phyloP scores from a whole-genome alignment of 2,329 filamentous ascomycete genomes.

The Sarocladiaceae sp. region DNA sequence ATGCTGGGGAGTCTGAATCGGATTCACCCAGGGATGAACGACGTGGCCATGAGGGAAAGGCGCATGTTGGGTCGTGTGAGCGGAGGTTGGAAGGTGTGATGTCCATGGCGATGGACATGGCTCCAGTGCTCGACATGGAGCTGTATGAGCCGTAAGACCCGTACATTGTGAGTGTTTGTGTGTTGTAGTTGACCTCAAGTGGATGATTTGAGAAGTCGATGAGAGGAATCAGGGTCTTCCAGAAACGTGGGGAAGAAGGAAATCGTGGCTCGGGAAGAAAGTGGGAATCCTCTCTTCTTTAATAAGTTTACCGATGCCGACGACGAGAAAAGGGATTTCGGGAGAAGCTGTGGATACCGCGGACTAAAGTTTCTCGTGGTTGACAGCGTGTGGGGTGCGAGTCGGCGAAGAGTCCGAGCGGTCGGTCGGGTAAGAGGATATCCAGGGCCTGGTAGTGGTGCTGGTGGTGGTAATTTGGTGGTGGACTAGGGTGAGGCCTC shows the following conservation, averaged over 20 bases:
- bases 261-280: not conserved
- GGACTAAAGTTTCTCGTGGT: not conserved
- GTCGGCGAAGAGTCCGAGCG: not conserved
- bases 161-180: slow-evolving; percentile 35
- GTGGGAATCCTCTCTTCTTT: not conserved
- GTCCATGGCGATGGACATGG: slow-evolving; percentile 39
- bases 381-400: not conserved
- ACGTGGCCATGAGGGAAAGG: slow-evolving; percentile 56
- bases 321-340: too few relatives aligned
- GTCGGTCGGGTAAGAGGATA: too few relatives aligned
- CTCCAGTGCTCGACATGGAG: slow-evolving; percentile 38
- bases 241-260: slow-evolving; percentile 13
- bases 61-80: slow-evolving; percentile 42
- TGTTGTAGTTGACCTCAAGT: slow-evolving; percentile 17
- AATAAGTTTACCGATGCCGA: too few relatives aligned
- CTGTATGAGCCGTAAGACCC: slow-evolving; percentile 47
- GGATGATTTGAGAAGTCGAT: too few relatives aligned
- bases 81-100: slow-evolving; percentile 36
- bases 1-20: slow-evolving; percentile 16
- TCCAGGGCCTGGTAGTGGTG: too few relatives aligned
- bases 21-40: slow-evolving; percentile 43
- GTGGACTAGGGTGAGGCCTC: too few relatives aligned
- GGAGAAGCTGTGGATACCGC: not conserved
- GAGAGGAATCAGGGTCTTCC: slow-evolving; percentile 2
- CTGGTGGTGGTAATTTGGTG: too few relatives aligned